A percentile compares a stretch with the other conserved stretches of the same genome.
phyloP scores from a whole-genome alignment of 2,329 filamentous ascomycete species.

The Pestalotiopsis sp. region DNA sequence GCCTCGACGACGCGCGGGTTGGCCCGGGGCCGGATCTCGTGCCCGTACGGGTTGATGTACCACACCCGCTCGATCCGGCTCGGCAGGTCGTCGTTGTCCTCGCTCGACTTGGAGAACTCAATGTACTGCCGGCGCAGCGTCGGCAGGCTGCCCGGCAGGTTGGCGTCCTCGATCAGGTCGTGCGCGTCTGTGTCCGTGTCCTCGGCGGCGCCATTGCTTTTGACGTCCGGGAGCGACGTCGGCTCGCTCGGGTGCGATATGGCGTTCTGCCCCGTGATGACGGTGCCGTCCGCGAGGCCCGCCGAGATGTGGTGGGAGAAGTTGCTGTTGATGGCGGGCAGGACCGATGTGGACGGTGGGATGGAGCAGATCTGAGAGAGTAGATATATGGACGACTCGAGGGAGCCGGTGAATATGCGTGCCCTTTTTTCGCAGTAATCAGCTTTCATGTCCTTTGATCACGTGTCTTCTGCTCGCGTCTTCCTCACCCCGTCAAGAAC shows the following conservation, averaged over 20 bases:
- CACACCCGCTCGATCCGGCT: constrained; percentile 81
- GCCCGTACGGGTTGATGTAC: constrained; percentile 99
- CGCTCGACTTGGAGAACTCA: constrained; percentile 74
- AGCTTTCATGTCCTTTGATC: not conserved
- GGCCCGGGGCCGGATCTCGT: constrained; percentile 84
- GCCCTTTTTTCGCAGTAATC: constrained; percentile 45
- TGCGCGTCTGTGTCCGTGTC: constrained; percentile 47
- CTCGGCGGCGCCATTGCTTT: constrained; percentile 7
- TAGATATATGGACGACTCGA: constrained; percentile 91
- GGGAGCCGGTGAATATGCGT: constrained; percentile 86
- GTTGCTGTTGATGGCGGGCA: constrained; percentile 92
- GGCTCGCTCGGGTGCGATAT: constrained; percentile 82
- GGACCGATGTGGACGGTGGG: constrained; percentile 73
- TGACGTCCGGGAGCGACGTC: constrained; percentile 49
- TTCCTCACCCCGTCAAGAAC: constrained; percentile 69
- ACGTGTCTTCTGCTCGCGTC: not conserved
- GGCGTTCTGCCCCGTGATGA: constrained; percentile 89
- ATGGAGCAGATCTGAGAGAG: constrained; percentile 87
- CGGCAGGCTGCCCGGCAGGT: constrained; percentile 79
- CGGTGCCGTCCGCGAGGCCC: constrained; percentile 72
- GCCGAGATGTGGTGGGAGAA: constrained; percentile 95
- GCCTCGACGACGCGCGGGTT: constrained; percentile 80
- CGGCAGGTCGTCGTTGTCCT: constrained; percentile 76
- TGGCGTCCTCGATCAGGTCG: constrained; percentile 77
- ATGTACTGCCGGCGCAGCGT: constrained; percentile 82